Base-by-base conservation (phyloP, 768 basidiomycete species). In the Boletus reticuloceps region DNA sequence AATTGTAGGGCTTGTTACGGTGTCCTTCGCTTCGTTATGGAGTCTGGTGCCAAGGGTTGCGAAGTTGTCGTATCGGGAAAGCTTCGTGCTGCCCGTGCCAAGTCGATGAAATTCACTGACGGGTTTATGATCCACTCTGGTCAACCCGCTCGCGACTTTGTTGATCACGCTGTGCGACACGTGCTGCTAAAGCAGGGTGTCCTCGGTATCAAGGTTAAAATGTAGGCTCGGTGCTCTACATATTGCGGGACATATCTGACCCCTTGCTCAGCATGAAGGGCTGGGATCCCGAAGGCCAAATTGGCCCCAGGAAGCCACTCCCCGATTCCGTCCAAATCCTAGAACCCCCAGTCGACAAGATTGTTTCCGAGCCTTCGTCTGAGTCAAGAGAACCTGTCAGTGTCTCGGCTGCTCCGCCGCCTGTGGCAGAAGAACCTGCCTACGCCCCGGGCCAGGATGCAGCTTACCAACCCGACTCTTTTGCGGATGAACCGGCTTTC, bases 1-100 rank as follows among this genome's bases (percentile, higher is more conserved):
- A 22, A 42, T 55, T 34, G 51, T 34, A 94, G 92, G 69, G 94
- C 94, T 46, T 98, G 96, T 80, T 99, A 98, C 74, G 97, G 97
- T 88, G 97, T 99, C 68, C 94, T 99, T 70, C 94, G 97, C 70
- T 99, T 98, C 81, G 94, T 99, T 66, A 99, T 99, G 97, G 97
- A 99, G 79, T 98, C 96, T 55, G 92, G 92, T 65, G 97, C 97
- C 64, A 99, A 99, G 80, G 97, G 97, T 75, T 98, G 95, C 71
- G 97, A 99, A 77, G 97, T 99, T 60, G 93, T 98, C 70, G 95
- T 99, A 61, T 98, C 96, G 60, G 97, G 97, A 72, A 99, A 99
- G 77, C 93, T 99, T 71, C 94, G 97, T 72, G 97, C 96, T 62
- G 97, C 97, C 62, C 94, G 96, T 83, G 97, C 97, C 69, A 99